A percentile compares a stretch with the other conserved stretches of the same genome.
Evolutionary conservation across 805 yeast genomes (phyloP).

Genomic region (Schwanniomyces occidentalis): DNA sequence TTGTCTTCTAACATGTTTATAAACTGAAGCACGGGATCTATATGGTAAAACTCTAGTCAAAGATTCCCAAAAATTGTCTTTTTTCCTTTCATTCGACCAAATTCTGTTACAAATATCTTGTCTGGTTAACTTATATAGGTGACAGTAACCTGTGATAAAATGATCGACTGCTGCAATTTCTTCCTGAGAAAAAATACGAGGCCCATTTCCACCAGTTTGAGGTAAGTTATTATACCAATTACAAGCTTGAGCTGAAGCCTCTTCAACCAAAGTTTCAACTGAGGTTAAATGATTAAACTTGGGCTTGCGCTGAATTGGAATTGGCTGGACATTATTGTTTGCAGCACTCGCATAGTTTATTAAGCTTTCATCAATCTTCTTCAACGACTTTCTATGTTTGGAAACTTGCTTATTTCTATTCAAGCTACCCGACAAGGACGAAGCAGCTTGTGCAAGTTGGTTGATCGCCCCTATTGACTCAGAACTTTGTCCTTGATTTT

Average conservation of each 20-base stretch:
- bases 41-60: constrained; percentile 78
- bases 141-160: constrained; percentile 69
- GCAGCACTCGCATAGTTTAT: constrained; percentile 3
- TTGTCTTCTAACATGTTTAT: constrained; percentile 88
- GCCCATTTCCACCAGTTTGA: constrained; percentile 26
- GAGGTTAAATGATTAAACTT: constrained; percentile 27
- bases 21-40: constrained; percentile 84
- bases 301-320: constrained; percentile 10
- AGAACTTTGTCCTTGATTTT: constrained; percentile 12
- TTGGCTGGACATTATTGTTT: constrained; percentile 4
- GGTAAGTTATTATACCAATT: constrained; percentile 36
- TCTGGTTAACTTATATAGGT: constrained; percentile 59
- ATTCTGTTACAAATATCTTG: constrained; percentile 77
- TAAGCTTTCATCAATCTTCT: constrained; percentile 7
- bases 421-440: constrained; percentile 17
- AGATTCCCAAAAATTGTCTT: constrained; percentile 88
- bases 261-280: constrained; percentile 34
- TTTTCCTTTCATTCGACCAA: constrained; percentile 82
- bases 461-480: constrained; percentile 25
- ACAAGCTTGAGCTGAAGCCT: constrained; percentile 35
- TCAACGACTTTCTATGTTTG: constrained; percentile 6
- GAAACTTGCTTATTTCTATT: constrained; percentile 4
- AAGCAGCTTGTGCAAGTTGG: constrained; percentile 31
- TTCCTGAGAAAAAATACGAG: constrained; percentile 54
- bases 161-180: constrained; percentile 73